These are phyloP conservation scores for Saksenaea oblongispora DNA, from an alignment of 371 early-diverging fungal species.

Conservation along the genomic window DNA sequence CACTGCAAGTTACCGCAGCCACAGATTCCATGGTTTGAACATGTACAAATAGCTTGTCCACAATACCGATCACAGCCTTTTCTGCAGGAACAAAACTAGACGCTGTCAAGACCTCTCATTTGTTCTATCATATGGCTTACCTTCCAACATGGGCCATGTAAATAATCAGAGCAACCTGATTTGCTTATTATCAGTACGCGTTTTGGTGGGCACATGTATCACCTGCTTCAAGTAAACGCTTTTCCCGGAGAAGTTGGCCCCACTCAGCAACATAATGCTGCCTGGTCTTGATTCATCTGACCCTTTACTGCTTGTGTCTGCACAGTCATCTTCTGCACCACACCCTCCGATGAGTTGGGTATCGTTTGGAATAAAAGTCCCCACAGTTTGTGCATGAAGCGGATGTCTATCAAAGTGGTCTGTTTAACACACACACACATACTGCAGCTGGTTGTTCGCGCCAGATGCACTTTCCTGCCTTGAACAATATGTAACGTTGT, in stretches of 20 bases:
- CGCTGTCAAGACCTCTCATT: background rate
- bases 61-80: slow-evolving; percentile 78
- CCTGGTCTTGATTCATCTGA: slow-evolving; percentile 9
- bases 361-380: slow-evolving; percentile 69
- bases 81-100: slow-evolving; percentile 88
- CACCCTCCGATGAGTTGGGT: slow-evolving; percentile 46
- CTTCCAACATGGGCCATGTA: slow-evolving; percentile 85
- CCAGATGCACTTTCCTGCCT: slow-evolving; percentile 55
- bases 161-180: slow-evolving; percentile 64
- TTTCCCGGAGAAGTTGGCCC: slow-evolving; percentile 82
- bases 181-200: background rate
- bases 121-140: slow-evolving; percentile 10
- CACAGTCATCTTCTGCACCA: background rate
- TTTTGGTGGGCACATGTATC: background rate
- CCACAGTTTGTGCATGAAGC: slow-evolving; percentile 65
- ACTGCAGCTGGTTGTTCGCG: background rate
- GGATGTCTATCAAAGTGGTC: slow-evolving; percentile 61
- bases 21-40: slow-evolving; percentile 60
- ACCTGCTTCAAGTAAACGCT: slow-evolving; percentile 80
- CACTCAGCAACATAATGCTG: slow-evolving; percentile 67
- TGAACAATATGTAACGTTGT: slow-evolving; percentile 52
- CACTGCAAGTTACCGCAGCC: slow-evolving; percentile 29
- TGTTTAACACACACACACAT: background rate
- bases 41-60: slow-evolving; percentile 90
- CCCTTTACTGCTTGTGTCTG: background rate